phyloP scores from a whole-genome alignment of 331 rosid species.

The Acacia concinna region DNA sequence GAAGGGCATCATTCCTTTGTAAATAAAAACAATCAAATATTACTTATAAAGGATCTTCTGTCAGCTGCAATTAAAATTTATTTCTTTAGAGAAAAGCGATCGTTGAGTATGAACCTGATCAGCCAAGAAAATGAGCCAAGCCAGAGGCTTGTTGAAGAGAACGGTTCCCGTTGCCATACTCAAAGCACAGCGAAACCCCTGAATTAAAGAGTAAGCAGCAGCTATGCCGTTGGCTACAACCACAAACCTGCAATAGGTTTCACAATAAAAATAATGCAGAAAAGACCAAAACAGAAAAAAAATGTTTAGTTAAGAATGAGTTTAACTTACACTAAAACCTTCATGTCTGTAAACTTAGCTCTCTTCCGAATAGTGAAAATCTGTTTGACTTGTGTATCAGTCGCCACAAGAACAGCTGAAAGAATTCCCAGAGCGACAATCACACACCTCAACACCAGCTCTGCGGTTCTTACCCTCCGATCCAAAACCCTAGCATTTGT shows the following conservation, averaged over 20 bases:
- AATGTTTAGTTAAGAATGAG: background rate
- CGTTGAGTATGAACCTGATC: conserved; percentile 63
- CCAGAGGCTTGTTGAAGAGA: conserved; percentile 75
- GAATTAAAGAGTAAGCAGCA: conserved; percentile 74
- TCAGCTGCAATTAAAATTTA: background rate
- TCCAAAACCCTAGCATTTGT: conserved; percentile 52
- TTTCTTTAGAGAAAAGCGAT: background rate
- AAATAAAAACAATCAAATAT: background rate
- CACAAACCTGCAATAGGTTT: conserved; percentile 56
- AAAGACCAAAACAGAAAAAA: no score
- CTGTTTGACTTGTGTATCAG: conserved; percentile 74
- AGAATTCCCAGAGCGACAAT: conserved; percentile 69
- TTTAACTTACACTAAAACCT: conserved; percentile 76
- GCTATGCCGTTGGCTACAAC: conserved; percentile 71
- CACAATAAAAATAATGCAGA: conserved; percentile 1
- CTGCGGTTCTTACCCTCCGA: conserved; percentile 60
- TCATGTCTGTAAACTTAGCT: conserved; percentile 83
- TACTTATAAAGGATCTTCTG: background rate
- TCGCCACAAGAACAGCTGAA: conserved; percentile 76
- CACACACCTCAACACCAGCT: conserved; percentile 68
- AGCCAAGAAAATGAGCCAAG: conserved; percentile 83
- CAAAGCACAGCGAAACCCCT: conserved; percentile 60
- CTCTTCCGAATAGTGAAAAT: conserved; percentile 74
- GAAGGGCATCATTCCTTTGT: background rate
- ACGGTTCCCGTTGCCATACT: conserved; percentile 63